These are phyloP conservation scores for Suillus clintonianus DNA, from an alignment of 768 basidiomycete species.

Conservation along the genomic window DNA sequence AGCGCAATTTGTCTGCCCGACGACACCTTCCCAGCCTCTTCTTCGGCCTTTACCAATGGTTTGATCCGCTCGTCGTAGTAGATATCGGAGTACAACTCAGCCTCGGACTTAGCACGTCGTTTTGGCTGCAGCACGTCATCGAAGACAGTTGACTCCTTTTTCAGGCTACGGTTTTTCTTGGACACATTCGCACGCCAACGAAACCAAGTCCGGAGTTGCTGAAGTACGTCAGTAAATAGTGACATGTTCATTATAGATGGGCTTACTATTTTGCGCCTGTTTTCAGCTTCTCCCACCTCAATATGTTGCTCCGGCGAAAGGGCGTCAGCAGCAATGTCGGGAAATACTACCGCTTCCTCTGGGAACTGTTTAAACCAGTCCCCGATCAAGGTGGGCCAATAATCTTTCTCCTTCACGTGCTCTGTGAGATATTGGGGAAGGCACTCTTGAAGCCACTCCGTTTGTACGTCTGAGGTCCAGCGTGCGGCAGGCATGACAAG, in stretches of 20 bases:
- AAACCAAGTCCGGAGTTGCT: conserved; percentile 7
- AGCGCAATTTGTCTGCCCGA: not conserved
- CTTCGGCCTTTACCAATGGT: conserved; percentile 1
- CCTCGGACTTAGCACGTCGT: not conserved
- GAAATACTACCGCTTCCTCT: not conserved
- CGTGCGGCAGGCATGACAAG: not conserved
- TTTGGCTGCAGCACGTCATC: not conserved
- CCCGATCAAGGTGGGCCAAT: not conserved
- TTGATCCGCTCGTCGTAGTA: conserved; percentile 6
- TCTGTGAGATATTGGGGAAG: not conserved
- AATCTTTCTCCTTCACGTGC: not conserved
- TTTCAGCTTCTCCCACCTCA: not conserved
- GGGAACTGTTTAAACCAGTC: not conserved
- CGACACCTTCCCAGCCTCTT: not conserved
- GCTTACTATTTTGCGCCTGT: not conserved
- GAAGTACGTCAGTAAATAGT: not conserved
- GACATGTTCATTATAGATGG: not conserved
- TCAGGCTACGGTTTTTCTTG: not conserved
- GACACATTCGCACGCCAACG: conserved; percentile 1
- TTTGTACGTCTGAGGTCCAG: not conserved
- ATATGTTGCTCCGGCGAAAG: not conserved
- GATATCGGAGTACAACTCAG: not conserved
- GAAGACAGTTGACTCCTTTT: not conserved
- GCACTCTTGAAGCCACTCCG: not conserved
- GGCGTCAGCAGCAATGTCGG: not conserved